These are phyloP conservation scores for Podospora appendiculata DNA, from an alignment of 495 filamentous ascomycete genomes.

Conservation along the genomic window DNA sequence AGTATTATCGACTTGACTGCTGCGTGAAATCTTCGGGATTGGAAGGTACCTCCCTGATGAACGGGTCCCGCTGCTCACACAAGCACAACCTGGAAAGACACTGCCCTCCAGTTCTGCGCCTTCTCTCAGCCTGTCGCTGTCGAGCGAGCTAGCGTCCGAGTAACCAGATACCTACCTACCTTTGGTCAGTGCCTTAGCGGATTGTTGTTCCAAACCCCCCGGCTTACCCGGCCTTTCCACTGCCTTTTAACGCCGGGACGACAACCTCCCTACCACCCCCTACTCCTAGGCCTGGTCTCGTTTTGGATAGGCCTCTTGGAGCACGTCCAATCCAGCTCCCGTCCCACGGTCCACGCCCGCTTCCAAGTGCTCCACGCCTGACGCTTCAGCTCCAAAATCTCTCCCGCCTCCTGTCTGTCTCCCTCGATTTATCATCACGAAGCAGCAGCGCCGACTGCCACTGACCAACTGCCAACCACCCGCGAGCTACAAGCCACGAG, in stretches of 20 bases:
- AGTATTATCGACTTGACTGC: too few relatives aligned
- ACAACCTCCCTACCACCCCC: background rate
- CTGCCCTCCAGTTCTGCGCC: too few relatives aligned
- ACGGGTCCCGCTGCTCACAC: too few relatives aligned
- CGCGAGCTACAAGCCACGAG: background rate
- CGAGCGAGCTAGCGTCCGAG: too few relatives aligned
- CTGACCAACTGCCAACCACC: background rate
- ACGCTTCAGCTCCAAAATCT: slow-evolving; percentile 10
- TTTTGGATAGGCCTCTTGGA: background rate
- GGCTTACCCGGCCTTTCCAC: slow-evolving; percentile 9
- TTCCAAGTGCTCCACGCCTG: too few relatives aligned
- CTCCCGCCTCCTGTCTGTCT: slow-evolving; percentile 5
- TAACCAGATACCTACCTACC: too few relatives aligned
- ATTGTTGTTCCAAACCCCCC: slow-evolving; percentile 4
- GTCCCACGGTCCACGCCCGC: background rate
- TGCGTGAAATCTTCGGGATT: too few relatives aligned
- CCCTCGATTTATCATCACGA: background rate
- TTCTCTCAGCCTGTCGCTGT: too few relatives aligned
- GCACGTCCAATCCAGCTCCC: background rate
- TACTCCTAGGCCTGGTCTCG: too few relatives aligned
- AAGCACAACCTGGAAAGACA: too few relatives aligned
- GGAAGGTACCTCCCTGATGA: too few relatives aligned
- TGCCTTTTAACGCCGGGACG: background rate
- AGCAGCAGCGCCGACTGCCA: background rate
- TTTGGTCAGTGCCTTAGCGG: too few relatives aligned